phyloP scores from a whole-genome alignment of 2,329 filamentous ascomycete species.

The Chaetomium strumarium region DNA sequence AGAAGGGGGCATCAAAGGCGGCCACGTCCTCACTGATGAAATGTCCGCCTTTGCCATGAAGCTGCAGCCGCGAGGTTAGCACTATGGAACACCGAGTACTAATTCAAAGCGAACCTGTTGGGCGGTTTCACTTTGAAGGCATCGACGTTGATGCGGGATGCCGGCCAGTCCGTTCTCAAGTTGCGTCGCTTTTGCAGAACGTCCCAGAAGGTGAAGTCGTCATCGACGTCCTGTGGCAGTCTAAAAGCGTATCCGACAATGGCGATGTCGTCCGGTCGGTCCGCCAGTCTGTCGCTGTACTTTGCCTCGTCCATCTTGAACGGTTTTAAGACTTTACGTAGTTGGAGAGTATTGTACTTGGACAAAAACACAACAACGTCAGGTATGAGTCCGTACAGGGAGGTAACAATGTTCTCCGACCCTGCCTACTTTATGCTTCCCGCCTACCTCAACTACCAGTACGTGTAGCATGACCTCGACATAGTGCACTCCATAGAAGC shows the following conservation, averaged over 20 bases:
- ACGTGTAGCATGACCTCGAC: too few relatives aligned
- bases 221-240: neutral
- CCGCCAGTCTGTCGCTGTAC: neutral
- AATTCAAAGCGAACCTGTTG: too few relatives aligned
- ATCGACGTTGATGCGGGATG: neutral
- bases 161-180: neutral
- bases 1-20: constrained; percentile 32
- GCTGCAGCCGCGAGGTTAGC: too few relatives aligned
- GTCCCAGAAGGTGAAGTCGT: neutral
- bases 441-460: too few relatives aligned
- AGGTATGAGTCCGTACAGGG: too few relatives aligned
- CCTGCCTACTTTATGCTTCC: too few relatives aligned
- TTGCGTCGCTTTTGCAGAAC: neutral
- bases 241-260: neutral
- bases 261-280: neutral
- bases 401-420: too few relatives aligned
- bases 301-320: neutral
- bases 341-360: too few relatives aligned
- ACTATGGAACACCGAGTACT: too few relatives aligned
- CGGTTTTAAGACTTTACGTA: neutral
- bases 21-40: constrained; percentile 29
- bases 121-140: neutral
- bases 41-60: constrained; percentile 24
- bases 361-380: too few relatives aligned
- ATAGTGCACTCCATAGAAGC: neutral